These are phyloP conservation scores for Datisca glomerata DNA, from an alignment of 306 rosid species.

Conservation along the genomic window DNA sequence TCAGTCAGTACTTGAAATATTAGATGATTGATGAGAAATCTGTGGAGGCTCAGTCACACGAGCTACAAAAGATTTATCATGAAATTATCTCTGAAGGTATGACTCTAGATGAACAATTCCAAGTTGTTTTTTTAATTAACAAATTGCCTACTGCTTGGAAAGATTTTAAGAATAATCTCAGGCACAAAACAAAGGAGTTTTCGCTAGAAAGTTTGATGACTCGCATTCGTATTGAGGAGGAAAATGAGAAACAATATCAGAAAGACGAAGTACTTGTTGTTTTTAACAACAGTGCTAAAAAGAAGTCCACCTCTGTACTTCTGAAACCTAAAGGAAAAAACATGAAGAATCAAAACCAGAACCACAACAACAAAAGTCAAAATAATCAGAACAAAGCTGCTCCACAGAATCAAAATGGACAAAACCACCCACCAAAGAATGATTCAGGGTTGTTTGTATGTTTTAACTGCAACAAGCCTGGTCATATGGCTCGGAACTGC, in stretches of 20 bases:
- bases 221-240: neutral
- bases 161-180: too few species aligned
- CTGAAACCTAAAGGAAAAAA: too few species aligned
- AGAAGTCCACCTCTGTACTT: too few species aligned
- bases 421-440: neutral
- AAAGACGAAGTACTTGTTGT: neutral
- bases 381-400: too few species aligned
- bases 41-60: neutral
- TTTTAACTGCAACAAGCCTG: neutral
- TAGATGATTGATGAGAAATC: neutral
- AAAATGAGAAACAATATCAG: neutral
- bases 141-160: neutral
- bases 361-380: too few species aligned
- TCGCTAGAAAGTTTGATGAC: conserved; percentile 3
- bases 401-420: neutral
- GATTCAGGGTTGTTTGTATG: neutral
- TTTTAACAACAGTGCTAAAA: too few species aligned
- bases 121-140: neutral
- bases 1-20: neutral
- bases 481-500: neutral
- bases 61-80: too few species aligned
- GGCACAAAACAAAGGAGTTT: neutral
- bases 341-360: neutral
- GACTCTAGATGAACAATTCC: neutral
- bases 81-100: neutral